These are phyloP conservation scores for Nitzschia sp. DNA, from an alignment of 108 stramenopile genomes.

Conservation along the genomic window DNA sequence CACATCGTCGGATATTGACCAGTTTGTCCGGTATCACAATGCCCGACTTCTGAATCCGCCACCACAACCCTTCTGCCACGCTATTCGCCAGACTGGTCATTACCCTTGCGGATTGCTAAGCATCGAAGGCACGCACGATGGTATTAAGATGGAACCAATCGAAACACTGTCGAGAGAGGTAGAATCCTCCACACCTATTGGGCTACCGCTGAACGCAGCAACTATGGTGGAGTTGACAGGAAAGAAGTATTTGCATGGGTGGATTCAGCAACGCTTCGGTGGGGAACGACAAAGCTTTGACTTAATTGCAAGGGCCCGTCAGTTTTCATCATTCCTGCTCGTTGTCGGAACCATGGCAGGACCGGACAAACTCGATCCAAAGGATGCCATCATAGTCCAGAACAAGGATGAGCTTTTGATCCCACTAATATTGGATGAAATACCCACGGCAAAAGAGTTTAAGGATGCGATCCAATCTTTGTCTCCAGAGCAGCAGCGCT, in stretches of 20 bases:
- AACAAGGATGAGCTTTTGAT: conserved; percentile 91
- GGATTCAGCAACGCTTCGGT: conserved; percentile 53
- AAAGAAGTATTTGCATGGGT: conserved; percentile 71
- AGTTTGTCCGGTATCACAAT: conserved; percentile 66
- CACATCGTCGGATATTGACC: conserved; percentile 49
- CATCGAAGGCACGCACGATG: conserved; percentile 28
- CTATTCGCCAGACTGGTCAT: conserved; percentile 64
- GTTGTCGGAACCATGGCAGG: conserved; percentile 79
- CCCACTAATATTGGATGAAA: conserved; percentile 73
- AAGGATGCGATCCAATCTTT: conserved; percentile 84
- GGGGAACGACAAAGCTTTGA: neutral
- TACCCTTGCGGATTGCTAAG: conserved; percentile 62
- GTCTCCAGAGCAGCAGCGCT: conserved; percentile 87
- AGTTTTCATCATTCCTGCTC: conserved; percentile 82
- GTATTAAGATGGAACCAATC: conserved; percentile 37
- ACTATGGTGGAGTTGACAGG: conserved; percentile 61
- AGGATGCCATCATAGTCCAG: conserved; percentile 82
- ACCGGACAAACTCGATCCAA: conserved; percentile 59
- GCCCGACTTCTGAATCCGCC: conserved; percentile 41
- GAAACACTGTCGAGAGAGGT: conserved; percentile 40
- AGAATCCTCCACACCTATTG: conserved; percentile 3
- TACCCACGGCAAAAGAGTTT: conserved; percentile 90
- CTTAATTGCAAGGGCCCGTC: conserved; percentile 65
- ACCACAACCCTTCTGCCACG: conserved; percentile 72
- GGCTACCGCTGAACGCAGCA: conserved; percentile 49